These are phyloP conservation scores for Penicillium aurantiogriseum DNA, from an alignment of 2,329 filamentous ascomycete species.

Conservation along the genomic window DNA sequence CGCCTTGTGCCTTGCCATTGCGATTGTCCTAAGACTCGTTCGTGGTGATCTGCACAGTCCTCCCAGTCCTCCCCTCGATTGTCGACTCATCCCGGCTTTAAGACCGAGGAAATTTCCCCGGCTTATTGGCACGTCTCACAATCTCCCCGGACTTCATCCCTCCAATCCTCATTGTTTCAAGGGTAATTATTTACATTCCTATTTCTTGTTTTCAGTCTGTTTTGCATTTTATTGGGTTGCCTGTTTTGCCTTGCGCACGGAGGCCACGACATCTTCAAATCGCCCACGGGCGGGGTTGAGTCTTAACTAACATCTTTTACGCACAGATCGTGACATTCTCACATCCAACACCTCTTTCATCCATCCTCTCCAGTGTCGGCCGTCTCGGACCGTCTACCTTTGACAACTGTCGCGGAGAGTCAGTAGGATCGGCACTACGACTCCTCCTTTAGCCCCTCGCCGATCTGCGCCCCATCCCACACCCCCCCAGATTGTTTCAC, in stretches of 20 bases:
- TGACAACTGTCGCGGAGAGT: conserved; percentile 3
- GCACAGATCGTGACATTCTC: conserved; percentile 1
- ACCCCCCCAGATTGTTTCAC: conserved; percentile 6
- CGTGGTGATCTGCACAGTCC: conserved; percentile 14
- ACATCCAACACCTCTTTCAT: background rate
- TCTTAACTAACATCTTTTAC: conserved; percentile 5
- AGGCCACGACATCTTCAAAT: conserved; percentile 6
- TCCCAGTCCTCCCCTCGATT: conserved; percentile 16
- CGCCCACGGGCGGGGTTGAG: conserved; percentile 9
- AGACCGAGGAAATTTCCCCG: conserved; percentile 3
- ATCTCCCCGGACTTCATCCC: conserved; percentile 4
- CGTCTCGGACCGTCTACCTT: background rate
- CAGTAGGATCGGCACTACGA: conserved; percentile 10
- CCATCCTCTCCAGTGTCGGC: background rate
- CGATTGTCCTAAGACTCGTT: conserved; percentile 7
- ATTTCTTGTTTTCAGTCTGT: background rate
- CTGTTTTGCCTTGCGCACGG: conserved; percentile 10
- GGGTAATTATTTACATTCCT: conserved; percentile 15
- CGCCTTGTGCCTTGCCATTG: background rate
- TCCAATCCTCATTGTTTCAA: background rate
- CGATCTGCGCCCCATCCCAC: conserved; percentile 4
- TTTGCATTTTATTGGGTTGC: conserved; percentile 15
- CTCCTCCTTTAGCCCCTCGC: conserved; percentile 10
- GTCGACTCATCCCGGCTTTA: conserved; percentile 18
- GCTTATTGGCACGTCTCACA: conserved; percentile 1